A percentile compares a stretch with the other conserved stretches of the same genome.
These are phyloP conservation scores for Collybia sordida DNA, from an alignment of 768 basidiomycete genomes.

Conservation along the genomic window DNA sequence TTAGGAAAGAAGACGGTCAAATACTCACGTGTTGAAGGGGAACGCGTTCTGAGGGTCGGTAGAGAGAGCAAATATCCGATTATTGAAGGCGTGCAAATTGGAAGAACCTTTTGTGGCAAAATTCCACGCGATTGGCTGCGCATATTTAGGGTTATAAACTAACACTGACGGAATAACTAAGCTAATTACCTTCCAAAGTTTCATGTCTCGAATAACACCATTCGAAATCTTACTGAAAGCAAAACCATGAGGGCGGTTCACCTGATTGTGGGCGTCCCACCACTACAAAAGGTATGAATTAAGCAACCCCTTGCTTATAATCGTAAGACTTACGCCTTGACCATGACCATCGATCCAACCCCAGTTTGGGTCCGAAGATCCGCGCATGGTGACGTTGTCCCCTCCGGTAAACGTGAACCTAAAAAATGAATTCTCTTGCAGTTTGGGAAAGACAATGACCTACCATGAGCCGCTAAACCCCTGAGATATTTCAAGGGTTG, in stretches of 20 bases:
- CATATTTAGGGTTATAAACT: background rate
- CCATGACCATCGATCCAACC: constrained; percentile 69
- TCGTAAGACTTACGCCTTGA: constrained; percentile 37
- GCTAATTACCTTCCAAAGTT: constrained; percentile 46
- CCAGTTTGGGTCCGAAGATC: constrained; percentile 53
- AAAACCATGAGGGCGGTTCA: constrained; percentile 55
- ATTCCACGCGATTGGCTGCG: constrained; percentile 58
- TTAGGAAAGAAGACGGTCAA: background rate
- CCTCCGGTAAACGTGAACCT: constrained; percentile 60
- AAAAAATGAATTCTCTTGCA: background rate
- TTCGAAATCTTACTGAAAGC: constrained; percentile 51
- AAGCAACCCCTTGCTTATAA: background rate
- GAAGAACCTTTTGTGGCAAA: constrained; percentile 50
- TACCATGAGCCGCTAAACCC: constrained; percentile 47
- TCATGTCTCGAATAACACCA: constrained; percentile 58
- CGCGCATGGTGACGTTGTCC: constrained; percentile 56
- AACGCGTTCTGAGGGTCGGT: constrained; percentile 39
- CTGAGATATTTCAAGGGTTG: constrained; percentile 19
- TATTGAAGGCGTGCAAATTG: constrained; percentile 53
- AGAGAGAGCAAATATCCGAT: constrained; percentile 53
- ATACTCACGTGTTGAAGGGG: constrained; percentile 59
- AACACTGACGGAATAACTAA: background rate
- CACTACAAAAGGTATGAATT: constrained; percentile 33
- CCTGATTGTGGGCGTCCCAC: constrained; percentile 55
- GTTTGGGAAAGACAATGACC: background rate